Percentiles rank a stretch among this genome's conserved stretches.
phyloP scores from a whole-genome alignment of 129 eudicot genomes.

The Deinandra increscens region DNA sequence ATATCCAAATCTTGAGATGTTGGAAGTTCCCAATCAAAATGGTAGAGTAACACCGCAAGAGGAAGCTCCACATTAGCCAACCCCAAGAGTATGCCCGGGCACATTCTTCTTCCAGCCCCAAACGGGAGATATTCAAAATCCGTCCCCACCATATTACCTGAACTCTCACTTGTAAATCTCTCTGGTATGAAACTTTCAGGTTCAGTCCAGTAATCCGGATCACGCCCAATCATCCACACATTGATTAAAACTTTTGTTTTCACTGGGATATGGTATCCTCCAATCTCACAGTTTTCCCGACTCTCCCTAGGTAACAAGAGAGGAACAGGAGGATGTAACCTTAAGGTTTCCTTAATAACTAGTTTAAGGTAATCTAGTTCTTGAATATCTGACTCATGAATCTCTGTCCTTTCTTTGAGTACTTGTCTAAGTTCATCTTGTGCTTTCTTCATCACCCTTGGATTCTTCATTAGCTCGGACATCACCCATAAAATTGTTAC shows the following conservation, averaged over 20 bases:
- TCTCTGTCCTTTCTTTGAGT: not conserved
- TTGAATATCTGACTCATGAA: slow-evolving; percentile 11
- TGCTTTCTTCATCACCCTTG: slow-evolving; percentile 23
- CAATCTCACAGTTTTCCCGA: not conserved
- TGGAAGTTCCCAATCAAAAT: too few relatives aligned
- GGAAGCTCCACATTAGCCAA: too few relatives aligned
- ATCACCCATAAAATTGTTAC: slow-evolving; percentile 29
- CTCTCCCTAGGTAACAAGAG: slow-evolving; percentile 27
- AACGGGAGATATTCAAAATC: slow-evolving; percentile 16
- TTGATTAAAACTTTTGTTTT: slow-evolving; percentile 21
- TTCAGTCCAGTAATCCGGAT: slow-evolving; percentile 14
- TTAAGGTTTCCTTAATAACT: slow-evolving; percentile 31
- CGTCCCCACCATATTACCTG: not conserved
- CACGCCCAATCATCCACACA: not conserved
- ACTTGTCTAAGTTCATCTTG: slow-evolving; percentile 29
- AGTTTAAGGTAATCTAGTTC: slow-evolving; percentile 18
- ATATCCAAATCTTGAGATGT: too few relatives aligned
- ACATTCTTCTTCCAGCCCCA: slow-evolving; percentile 19
- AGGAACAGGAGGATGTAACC: slow-evolving; percentile 18
- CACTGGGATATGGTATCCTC: slow-evolving; percentile 23
- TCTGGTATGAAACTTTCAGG: slow-evolving; percentile 29
- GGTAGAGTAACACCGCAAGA: too few relatives aligned
- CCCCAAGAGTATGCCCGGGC: too few relatives aligned
- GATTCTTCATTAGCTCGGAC: slow-evolving; percentile 29
- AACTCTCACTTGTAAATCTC: slow-evolving; percentile 13